phyloP scores from a whole-genome alignment of 306 rosid genomes.

The Rosa multiflora region DNA sequence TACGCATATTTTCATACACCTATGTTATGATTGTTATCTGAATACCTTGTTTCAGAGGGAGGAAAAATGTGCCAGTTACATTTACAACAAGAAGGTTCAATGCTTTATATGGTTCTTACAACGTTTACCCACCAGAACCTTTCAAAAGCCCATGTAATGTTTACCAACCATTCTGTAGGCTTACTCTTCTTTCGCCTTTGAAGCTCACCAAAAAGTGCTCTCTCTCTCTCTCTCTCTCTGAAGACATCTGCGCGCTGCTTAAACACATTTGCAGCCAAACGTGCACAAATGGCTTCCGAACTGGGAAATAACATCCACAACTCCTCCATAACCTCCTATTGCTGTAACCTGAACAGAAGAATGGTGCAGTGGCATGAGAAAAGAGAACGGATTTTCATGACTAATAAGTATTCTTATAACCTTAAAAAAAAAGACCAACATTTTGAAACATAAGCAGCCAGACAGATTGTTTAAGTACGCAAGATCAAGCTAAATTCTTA shows the following conservation, averaged over 20 bases:
- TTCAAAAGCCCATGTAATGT: too few species aligned
- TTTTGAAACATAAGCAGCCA: background rate
- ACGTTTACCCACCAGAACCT: background rate
- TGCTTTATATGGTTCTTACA: background rate
- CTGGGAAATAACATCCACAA: slow-evolving; percentile 85
- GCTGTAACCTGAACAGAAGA: slow-evolving; percentile 67
- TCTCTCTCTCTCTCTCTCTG: background rate
- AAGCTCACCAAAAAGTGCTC: background rate
- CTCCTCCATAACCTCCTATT: slow-evolving; percentile 86
- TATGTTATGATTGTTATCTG: background rate
- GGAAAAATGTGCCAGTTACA: background rate
- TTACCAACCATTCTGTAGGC: background rate
- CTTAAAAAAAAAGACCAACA: background rate
- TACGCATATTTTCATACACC: background rate
- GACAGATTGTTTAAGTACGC: slow-evolving; percentile 2
- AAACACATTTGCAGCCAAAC: slow-evolving; percentile 54
- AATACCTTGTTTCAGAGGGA: background rate
- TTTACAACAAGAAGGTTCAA: background rate
- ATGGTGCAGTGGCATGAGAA: slow-evolving; percentile 20
- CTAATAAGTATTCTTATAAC: background rate
- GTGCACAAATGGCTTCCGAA: slow-evolving; percentile 95
- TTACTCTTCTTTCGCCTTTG: background rate
- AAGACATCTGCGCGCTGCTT: background rate
- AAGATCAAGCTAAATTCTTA: slow-evolving; percentile 35
- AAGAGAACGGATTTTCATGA: background rate